Evolutionary conservation across 2,329 filamentous ascomycete species (phyloP), one percentile per base, ranked within the genome.

Genomic region (Paecilomyces sp.): DNA sequence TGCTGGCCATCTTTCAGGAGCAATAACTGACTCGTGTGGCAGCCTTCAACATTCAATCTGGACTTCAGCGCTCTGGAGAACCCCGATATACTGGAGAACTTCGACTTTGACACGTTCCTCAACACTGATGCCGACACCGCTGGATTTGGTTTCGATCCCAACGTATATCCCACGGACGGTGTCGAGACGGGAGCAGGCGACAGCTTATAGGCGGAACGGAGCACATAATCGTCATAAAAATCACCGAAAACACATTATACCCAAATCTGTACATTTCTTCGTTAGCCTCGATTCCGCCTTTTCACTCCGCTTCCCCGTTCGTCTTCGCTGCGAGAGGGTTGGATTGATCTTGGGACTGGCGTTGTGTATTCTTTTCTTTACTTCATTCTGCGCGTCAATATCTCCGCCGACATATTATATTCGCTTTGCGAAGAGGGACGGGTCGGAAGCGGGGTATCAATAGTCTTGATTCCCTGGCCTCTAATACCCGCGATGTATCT

Each of bases 101-200:
- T 88, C 70, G 85, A 88, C 71, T 88, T 88, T 70, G 85, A 88
- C 68, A 84, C 82, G 15, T 88, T 88, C 76, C 76, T 88, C 57
- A 85, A 87, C 66, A 84, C 81, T 47, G 82, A 82, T 64, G 71
- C 67, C 53, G 76, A 76, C 58, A 68, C 69, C n/a, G 68, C 70
- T 36, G 71, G 71, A 24, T 79, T 79, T 64, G 73, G 73, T 28
- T 79, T 79, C 60, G 75, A 77, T 51, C 72, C 75, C 24, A 77
- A 65, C 62, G 60, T 69, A 52, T 77, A 76, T 61, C 61, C 69
- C 34, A 66, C 70, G 12, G 77, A 78, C 62, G 74, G 75, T 65
- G 76, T 78, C 63, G 76, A 77, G 65, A 77, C 75, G 55, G 74
- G 74, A 65, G 68, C 73, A 60, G 70, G 70, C 57, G 74, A 75